Base-by-base conservation (phyloP, 148 eudicot genomes). In the Fagopyrum homotropicum region DNA sequence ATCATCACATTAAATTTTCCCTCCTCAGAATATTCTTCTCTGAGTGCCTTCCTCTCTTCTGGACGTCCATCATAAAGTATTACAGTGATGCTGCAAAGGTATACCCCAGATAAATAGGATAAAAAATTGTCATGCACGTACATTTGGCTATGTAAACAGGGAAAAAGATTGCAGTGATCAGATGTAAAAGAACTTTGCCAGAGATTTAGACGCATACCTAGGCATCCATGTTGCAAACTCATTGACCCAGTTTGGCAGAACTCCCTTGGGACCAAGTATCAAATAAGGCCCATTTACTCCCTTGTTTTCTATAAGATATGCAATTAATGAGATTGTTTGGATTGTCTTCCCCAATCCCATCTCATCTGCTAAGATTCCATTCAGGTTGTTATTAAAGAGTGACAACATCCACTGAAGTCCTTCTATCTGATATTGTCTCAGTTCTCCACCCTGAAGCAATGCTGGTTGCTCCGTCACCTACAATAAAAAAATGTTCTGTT, bases 401-500 rank as follows among this genome's bases (percentile, higher is more conserved):
- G 99, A 95, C 72, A 95, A 77, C 99, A 95, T 95, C 99, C 99
- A 95, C 56, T 95, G 99, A 66, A 95, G 98, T 77, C 99, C 99
- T 84, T 95, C 99, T 73, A 95, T 14, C 85, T 95, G 99, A 82
- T 95, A 95, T 9, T 90, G 82, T 84, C 99, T 89, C 50, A 95
- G 88, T 83, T 92, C 99, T 84, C 99, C 99, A 78, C 99, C 99
- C 78, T 95, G 99, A 85, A 95, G 98, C 88, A 87, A 82, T 70
- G 92, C 82, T 74, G 99, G 99, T 82, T 95, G 99, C 91, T 95
- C 99, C 2, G 86, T 89, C 64, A 95, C 99, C 99, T 95, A 80
- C 79, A 81, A 64, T 72, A 52, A 57, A 61, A 57, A 61, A 17
- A 74, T 17, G 19, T 52, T 73, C 30, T 50, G 35, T 43, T 76